Conservation (phyloP, 75 land plant genomes). For the Sequoia sempervirens region DNA sequence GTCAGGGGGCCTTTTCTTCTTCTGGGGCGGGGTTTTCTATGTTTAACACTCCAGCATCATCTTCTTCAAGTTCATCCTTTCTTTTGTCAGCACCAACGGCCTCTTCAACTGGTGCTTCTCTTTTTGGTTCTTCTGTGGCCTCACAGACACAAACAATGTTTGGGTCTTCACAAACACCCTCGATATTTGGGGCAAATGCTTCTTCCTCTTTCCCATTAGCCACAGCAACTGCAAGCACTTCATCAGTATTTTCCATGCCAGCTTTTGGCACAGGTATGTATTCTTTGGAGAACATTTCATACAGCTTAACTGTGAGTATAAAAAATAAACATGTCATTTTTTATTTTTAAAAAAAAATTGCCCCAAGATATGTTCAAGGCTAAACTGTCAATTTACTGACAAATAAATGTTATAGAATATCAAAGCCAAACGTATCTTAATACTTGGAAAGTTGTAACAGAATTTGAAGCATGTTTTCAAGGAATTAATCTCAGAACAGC, state of each 20-base stretch:
- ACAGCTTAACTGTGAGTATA: not conserved
- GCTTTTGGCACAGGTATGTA: slow-evolving; percentile 49
- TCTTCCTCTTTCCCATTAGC: slow-evolving; percentile 25
- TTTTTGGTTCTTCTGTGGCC: slow-evolving; percentile 44
- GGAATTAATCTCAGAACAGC: not conserved
- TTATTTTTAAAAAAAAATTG: not conserved
- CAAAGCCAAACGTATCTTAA: not conserved
- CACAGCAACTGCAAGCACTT: slow-evolving; percentile 25
- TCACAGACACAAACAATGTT: slow-evolving; percentile 38
- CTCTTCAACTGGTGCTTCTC: slow-evolving; percentile 37
- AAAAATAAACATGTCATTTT: not conserved
- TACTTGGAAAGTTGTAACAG: not conserved
- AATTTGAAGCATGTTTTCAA: not conserved
- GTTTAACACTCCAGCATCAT: slow-evolving; percentile 36
- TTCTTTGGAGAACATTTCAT: not conserved
- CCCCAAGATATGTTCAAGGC: not conserved
- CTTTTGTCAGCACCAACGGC: slow-evolving; percentile 48
- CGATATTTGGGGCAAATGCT: slow-evolving; percentile 29
- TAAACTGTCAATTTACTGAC: not conserved
- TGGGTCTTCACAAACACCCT: slow-evolving; percentile 35
- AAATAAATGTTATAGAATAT: not conserved
- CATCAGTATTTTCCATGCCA: slow-evolving; percentile 35
- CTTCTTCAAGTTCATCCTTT: slow-evolving; percentile 34
- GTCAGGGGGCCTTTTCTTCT: slow-evolving; percentile 26
- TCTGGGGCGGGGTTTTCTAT: slow-evolving; percentile 45